A percentile compares a stretch with the other conserved stretches of the same genome.
Evolutionary conservation across 495 filamentous ascomycete species (phyloP).

Genomic region (Penicillium crystallinum): DNA sequence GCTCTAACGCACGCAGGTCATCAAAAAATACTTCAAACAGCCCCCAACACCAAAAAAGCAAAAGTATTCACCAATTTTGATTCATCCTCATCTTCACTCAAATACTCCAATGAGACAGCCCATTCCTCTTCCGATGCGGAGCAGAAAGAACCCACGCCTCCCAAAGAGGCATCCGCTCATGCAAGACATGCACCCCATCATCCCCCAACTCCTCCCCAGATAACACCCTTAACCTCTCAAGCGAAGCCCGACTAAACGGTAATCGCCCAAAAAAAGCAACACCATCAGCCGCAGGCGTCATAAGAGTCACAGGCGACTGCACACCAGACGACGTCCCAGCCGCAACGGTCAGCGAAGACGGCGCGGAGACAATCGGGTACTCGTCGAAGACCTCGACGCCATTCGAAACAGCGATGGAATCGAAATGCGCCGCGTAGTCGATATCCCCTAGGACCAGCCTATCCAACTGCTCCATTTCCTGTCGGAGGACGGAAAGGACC

Average conservation of each 20-base stretch:
- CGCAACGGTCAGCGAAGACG: constrained; percentile 14
- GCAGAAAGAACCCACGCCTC: constrained; percentile 57
- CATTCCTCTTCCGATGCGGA: constrained; percentile 3
- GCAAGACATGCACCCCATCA: constrained; percentile 48
- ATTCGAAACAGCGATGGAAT: constrained; percentile 28
- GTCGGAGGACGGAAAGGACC: constrained; percentile 51
- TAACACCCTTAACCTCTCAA: constrained; percentile 21
- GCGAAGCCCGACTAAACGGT: constrained; percentile 17
- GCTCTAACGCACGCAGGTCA: not conserved
- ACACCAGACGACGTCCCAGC: constrained; percentile 3
- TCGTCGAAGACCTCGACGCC: constrained; percentile 23
- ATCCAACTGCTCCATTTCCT: constrained; percentile 54
- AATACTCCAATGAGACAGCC: not conserved
- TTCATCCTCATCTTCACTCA: not conserved
- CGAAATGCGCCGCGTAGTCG: constrained; percentile 55
- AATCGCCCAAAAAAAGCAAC: constrained; percentile 4
- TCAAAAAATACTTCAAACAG: constrained; percentile 3
- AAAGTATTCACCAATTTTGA: not conserved
- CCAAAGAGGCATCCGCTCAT: constrained; percentile 54
- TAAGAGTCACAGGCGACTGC: not conserved
- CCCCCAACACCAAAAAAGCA: not conserved
- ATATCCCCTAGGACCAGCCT: constrained; percentile 58
- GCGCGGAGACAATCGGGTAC: not conserved
- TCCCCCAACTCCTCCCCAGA: constrained; percentile 52
- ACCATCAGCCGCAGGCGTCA: not conserved